Evolutionary conservation across 805 yeast species (phyloP).

Genomic region (Hanseniaspora jakobsenii): DNA sequence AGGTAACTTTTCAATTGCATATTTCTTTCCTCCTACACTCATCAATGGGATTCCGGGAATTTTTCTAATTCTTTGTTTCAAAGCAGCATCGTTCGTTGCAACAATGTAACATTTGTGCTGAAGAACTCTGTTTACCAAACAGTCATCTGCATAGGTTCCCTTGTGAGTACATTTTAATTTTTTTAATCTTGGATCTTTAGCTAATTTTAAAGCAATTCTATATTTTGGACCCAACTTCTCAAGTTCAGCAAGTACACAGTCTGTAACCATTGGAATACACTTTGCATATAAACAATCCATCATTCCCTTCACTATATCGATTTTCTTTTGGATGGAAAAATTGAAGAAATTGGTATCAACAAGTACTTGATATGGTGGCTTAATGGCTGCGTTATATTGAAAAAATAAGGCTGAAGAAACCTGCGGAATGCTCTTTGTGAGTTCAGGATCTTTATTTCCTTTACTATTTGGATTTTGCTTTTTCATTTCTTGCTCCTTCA

Average conservation of each 20-base stretch:
- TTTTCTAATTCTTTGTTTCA: slow-evolving; percentile 85
- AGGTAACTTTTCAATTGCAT: slow-evolving; percentile 88
- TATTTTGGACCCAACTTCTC: slow-evolving; percentile 92
- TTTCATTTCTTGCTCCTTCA: slow-evolving; percentile 31
- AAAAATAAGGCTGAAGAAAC: slow-evolving; percentile 91
- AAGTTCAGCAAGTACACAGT: slow-evolving; percentile 95
- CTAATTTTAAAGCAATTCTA: slow-evolving; percentile 82
- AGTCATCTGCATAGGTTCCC: slow-evolving; percentile 98
- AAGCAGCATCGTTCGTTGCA: slow-evolving; percentile 95
- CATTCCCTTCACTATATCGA: slow-evolving; percentile 89
- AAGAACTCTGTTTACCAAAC: slow-evolving; percentile 80
- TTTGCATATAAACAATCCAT: slow-evolving; percentile 93
- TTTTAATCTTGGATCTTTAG: slow-evolving; percentile 84
- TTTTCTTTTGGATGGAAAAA: slow-evolving; percentile 89
- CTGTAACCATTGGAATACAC: slow-evolving; percentile 90
- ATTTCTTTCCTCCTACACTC: slow-evolving; percentile 91
- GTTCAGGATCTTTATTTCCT: slow-evolving; percentile 56
- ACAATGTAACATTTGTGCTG: slow-evolving; percentile 96
- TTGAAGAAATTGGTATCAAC: slow-evolving; percentile 95
- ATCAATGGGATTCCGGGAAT: slow-evolving; percentile 94
- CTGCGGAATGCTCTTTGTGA: slow-evolving; percentile 70
- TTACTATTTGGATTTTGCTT: slow-evolving; percentile 29
- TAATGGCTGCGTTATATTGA: slow-evolving; percentile 84
- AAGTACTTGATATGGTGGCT: slow-evolving; percentile 95
- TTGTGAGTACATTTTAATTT: slow-evolving; percentile 81